Evolutionary conservation across 768 basidiomycete genomes (phyloP).

Genomic region (Pholiota microspora): DNA sequence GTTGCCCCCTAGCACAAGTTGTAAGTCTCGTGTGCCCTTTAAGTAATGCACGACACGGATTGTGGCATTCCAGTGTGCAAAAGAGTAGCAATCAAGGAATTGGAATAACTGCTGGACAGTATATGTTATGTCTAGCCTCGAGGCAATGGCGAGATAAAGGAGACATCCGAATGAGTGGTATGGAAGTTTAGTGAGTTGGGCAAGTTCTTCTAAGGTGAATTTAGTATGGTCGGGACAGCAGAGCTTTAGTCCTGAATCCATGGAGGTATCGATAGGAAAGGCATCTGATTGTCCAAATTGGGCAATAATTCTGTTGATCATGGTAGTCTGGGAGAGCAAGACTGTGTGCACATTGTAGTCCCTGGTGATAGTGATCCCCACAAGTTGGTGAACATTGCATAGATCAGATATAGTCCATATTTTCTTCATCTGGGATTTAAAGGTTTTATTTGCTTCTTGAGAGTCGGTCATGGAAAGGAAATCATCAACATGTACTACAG

Average conservation of each 20-base stretch:
- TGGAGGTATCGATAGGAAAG: conserved; percentile 9
- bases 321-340: conserved; percentile 13
- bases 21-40: conserved; percentile 15
- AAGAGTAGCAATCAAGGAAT: conserved; percentile 25
- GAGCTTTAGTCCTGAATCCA: conserved; percentile 19
- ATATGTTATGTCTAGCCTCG: conserved; percentile 1
- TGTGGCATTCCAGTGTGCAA: conserved; percentile 26
- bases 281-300: conserved; percentile 19
- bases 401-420: conserved; percentile 26
- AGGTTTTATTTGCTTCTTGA: conserved; percentile 6
- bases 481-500: conserved; percentile 34
- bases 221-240: conserved; percentile 5
- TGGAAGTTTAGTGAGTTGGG: conserved; percentile 16
- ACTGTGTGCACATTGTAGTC: conserved; percentile 13
- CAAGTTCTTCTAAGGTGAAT: background rate
- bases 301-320: conserved; percentile 17
- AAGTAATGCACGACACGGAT: conserved; percentile 20
- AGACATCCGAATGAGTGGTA: conserved; percentile 20
- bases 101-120: conserved; percentile 18
- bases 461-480: conserved; percentile 20
- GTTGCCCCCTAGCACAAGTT: conserved; percentile 15
- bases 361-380: conserved; percentile 30
- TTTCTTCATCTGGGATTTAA: conserved; percentile 25
- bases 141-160: background rate
- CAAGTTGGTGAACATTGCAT: conserved; percentile 14